A percentile compares a stretch with the other conserved stretches of the same genome.
phyloP scores from a whole-genome alignment of 1,284 basidiomycete species.

The Pterulicium gracile region DNA sequence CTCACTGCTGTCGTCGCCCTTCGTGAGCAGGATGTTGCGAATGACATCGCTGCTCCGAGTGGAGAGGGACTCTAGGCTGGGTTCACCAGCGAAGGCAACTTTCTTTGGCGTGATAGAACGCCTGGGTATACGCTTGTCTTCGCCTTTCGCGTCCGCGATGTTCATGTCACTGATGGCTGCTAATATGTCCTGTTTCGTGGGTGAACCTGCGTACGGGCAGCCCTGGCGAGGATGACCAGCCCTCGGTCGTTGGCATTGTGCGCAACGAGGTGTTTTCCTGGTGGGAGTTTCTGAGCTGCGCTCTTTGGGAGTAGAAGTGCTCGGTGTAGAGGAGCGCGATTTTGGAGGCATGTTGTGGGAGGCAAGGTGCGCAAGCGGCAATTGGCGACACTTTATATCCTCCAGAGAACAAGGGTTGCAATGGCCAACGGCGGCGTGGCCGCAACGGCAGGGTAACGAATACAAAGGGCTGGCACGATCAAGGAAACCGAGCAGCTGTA shows the following conservation, averaged over 20 bases:
- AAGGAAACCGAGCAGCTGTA: too few relatives aligned
- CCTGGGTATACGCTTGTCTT: not conserved
- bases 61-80: not conserved
- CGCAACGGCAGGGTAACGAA: too few relatives aligned
- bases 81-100: not conserved
- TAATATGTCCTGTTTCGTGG: slow-evolving; percentile 8
- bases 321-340: not conserved
- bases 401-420: not conserved
- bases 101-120: not conserved
- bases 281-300: slow-evolving; percentile 9
- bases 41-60: not conserved
- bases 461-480: too few relatives aligned
- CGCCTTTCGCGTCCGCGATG: not conserved
- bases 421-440: too few relatives aligned
- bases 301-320: slow-evolving; percentile 8
- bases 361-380: not conserved
- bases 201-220: slow-evolving; percentile 18
- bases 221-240: slow-evolving; percentile 24
- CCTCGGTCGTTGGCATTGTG: slow-evolving; percentile 20
- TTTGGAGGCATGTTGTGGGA: not conserved
- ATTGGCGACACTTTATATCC: not conserved
- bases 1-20: not conserved
- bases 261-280: slow-evolving; percentile 21
- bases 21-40: not conserved
- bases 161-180: not conserved